Percentiles rank a stretch among this genome's conserved stretches.
Conservation (phyloP, 1,284 basidiomycete species). For the Trametes polyzona region DNA sequence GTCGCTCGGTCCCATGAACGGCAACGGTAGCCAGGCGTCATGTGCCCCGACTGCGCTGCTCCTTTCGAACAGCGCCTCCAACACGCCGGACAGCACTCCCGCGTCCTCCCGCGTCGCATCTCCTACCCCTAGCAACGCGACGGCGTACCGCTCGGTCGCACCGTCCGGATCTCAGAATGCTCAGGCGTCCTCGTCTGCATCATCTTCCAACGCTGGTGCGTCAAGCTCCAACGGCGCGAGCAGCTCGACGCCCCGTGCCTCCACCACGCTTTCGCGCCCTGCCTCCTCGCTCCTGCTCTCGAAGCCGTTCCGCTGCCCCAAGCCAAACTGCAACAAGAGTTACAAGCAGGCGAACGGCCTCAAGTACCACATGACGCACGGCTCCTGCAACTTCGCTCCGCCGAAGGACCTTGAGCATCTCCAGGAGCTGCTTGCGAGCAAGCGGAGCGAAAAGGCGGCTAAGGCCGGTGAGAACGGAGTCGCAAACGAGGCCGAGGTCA, state of each 20-base stretch:
- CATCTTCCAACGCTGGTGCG: slow-evolving; percentile 21
- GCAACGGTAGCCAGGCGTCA: slow-evolving; percentile 31
- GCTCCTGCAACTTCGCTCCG: slow-evolving; percentile 91
- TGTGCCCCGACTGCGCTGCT: slow-evolving; percentile 72
- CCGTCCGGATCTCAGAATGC: slow-evolving; percentile 26
- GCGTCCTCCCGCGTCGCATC: slow-evolving; percentile 48
- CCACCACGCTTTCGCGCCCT: slow-evolving; percentile 55
- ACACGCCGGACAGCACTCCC: slow-evolving; percentile 46
- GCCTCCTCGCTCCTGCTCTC: slow-evolving; percentile 58
- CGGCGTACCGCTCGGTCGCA: slow-evolving; percentile 30
- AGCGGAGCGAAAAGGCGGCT: slow-evolving; percentile 44
- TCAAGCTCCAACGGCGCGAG: slow-evolving; percentile 25
- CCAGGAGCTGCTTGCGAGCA: slow-evolving; percentile 66
- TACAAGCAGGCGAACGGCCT: slow-evolving; percentile 98
- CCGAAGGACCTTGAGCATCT: slow-evolving; percentile 79
- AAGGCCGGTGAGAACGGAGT: slow-evolving; percentile 31
- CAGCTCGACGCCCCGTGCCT: slow-evolving; percentile 41
- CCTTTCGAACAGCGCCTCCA: slow-evolving; percentile 45
- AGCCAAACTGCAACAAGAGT: slow-evolving; percentile 96
- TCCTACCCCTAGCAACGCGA: slow-evolving; percentile 31
- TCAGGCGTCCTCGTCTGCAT: slow-evolving; percentile 25
- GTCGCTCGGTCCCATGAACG: slow-evolving; percentile 35
- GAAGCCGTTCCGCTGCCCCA: slow-evolving; percentile 97
- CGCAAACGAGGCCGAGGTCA: slow-evolving; percentile 18
- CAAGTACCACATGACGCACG: slow-evolving; percentile 96